phyloP scores from a whole-genome alignment of 192 early-diverging fungal genomes.

The Coemansia sp. region DNA sequence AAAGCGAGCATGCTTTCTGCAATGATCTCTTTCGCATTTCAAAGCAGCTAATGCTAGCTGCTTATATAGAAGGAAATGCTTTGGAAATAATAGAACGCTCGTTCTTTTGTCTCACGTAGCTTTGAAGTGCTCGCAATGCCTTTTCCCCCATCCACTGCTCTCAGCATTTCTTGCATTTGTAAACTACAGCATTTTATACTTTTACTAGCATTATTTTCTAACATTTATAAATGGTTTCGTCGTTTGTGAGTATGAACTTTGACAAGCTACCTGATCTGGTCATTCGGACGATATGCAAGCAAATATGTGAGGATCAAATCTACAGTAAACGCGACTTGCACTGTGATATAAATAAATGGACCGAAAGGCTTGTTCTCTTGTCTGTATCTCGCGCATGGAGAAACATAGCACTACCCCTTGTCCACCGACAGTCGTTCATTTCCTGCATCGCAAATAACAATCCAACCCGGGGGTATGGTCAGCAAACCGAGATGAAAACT shows the following conservation, averaged over 20 bases:
- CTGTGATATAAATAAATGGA: background rate
- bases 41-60: background rate
- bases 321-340: background rate
- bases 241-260: background rate
- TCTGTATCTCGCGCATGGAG: constrained; percentile 1
- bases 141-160: too few species aligned
- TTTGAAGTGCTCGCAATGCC: too few species aligned
- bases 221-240: too few species aligned
- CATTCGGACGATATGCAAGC: background rate
- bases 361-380: background rate
- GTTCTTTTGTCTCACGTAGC: background rate
- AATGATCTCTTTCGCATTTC: background rate
- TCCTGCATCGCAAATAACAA: background rate
- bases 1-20: background rate
- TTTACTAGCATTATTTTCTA: background rate
- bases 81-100: background rate
- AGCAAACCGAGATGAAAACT: background rate
- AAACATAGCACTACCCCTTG: background rate
- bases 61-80: background rate
- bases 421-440: background rate
- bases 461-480: background rate
- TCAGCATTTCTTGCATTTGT: too few species aligned
- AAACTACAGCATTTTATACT: background rate
- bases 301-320: background rate
- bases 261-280: background rate